These are phyloP conservation scores for Phaffia australis DNA, from an alignment of 768 basidiomycete species.

Conservation along the genomic window DNA sequence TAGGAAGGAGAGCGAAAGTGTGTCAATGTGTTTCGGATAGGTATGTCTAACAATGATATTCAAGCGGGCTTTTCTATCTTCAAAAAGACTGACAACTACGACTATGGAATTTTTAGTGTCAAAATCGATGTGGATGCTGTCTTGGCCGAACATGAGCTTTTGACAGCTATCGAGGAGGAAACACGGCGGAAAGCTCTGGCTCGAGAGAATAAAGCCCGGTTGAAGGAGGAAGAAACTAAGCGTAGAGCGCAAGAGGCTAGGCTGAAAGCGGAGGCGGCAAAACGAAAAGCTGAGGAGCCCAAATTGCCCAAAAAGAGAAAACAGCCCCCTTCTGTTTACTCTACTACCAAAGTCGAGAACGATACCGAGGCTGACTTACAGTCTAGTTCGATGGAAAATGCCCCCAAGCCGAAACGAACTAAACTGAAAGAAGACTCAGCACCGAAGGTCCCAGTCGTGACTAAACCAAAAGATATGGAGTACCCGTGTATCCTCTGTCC, in stretches of 20 bases:
- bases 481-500: slow-evolving; percentile 32
- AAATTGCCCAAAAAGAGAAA: slow-evolving; percentile 1
- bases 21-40: slow-evolving; percentile 40
- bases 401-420: neutral
- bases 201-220: neutral
- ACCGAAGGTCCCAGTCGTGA: neutral
- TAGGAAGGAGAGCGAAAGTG: slow-evolving; percentile 60
- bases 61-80: slow-evolving; percentile 31
- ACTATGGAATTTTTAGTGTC: slow-evolving; percentile 57
- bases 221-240: slow-evolving; percentile 5
- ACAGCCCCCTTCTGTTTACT: neutral
- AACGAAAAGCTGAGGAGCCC: neutral
- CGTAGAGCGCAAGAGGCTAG: neutral
- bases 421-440: neutral
- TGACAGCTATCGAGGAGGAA: slow-evolving; percentile 31
- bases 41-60: slow-evolving; percentile 35
- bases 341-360: too few species aligned
- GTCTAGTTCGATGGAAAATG: neutral
- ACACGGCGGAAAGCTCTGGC: neutral
- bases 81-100: slow-evolving; percentile 30
- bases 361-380: too few species aligned
- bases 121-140: slow-evolving; percentile 86
- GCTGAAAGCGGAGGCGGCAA: neutral
- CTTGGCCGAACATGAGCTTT: slow-evolving; percentile 45
- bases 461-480: neutral